A percentile compares a stretch with the other conserved stretches of the same genome.
These are phyloP conservation scores for Jackrogersella multiformis DNA, from an alignment of 495 filamentous ascomycete genomes.

Conservation along the genomic window DNA sequence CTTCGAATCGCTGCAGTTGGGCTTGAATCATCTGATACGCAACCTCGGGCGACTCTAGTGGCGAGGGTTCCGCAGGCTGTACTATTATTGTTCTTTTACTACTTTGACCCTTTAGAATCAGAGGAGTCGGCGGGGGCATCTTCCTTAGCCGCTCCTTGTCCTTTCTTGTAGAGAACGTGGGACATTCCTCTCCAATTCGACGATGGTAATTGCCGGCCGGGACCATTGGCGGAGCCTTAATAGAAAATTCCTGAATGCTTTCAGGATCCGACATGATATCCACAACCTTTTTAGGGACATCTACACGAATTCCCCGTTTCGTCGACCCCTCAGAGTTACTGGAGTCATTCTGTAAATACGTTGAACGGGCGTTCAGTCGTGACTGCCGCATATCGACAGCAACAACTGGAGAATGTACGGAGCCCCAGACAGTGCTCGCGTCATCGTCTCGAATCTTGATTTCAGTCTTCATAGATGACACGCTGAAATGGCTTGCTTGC, in stretches of 20 bases:
- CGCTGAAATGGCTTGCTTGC: conserved; percentile 38
- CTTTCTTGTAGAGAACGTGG: conserved; percentile 61
- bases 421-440: conserved; percentile 51
- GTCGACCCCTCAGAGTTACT: conserved; percentile 6
- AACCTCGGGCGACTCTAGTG: conserved; percentile 58
- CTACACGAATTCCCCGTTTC: conserved; percentile 7
- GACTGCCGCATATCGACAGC: conserved; percentile 48
- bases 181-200: conserved; percentile 62
- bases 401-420: conserved; percentile 52
- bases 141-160: conserved; percentile 50
- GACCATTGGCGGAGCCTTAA: neutral
- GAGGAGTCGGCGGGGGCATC: conserved; percentile 60
- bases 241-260: neutral
- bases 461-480: conserved; percentile 47
- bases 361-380: conserved; percentile 46
- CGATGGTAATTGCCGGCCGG: conserved; percentile 52
- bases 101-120: conserved; percentile 50
- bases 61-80: conserved; percentile 55
- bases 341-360: conserved; percentile 44
- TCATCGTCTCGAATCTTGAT: conserved; percentile 48
- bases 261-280: conserved; percentile 8
- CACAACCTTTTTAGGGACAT: conserved; percentile 35
- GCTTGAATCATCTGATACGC: conserved; percentile 61
- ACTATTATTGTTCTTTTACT: conserved; percentile 48
- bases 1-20: conserved; percentile 58